Percentiles rank a stretch among this genome's conserved stretches.
These are phyloP conservation scores for Coemansia sp. DNA, from an alignment of 192 early-diverging fungal species.

Conservation along the genomic window DNA sequence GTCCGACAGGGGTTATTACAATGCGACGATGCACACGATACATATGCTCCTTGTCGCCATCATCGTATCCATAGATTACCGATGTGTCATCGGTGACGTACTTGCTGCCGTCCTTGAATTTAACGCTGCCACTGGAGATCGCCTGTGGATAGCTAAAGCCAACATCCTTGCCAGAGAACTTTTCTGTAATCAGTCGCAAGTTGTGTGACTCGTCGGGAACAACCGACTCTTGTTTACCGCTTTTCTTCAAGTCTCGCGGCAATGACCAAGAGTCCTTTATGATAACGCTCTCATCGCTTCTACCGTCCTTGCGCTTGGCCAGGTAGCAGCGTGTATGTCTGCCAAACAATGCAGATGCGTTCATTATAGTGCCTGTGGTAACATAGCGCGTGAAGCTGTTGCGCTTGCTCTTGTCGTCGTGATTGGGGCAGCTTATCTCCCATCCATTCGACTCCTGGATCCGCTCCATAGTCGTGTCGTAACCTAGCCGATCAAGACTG, in stretches of 20 bases:
- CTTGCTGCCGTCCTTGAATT: neutral
- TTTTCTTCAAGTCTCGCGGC: neutral
- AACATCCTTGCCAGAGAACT: neutral
- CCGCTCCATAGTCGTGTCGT: neutral
- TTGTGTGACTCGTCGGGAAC: neutral
- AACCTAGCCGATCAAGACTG: constrained; percentile 5
- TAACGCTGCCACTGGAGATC: neutral
- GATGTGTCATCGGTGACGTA: neutral
- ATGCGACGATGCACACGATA: constrained; percentile 15
- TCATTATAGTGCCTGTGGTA: neutral
- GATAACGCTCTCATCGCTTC: neutral
- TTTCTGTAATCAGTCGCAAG: neutral
- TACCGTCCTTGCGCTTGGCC: neutral
- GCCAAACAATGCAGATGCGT: constrained; percentile 6
- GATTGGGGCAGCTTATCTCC: neutral
- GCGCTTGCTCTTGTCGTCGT: neutral
- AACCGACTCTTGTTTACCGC: neutral
- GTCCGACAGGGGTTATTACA: constrained; percentile 16
- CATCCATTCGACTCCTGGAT: neutral
- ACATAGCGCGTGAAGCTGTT: neutral
- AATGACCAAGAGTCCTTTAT: constrained; percentile 22
- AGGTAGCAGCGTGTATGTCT: constrained; percentile 17
- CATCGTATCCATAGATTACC: neutral
- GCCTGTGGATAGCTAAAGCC: constrained; percentile 3
- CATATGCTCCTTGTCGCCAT: neutral